phyloP scores from a whole-genome alignment of 1,284 basidiomycete genomes.

The Trichosporon asahii region DNA sequence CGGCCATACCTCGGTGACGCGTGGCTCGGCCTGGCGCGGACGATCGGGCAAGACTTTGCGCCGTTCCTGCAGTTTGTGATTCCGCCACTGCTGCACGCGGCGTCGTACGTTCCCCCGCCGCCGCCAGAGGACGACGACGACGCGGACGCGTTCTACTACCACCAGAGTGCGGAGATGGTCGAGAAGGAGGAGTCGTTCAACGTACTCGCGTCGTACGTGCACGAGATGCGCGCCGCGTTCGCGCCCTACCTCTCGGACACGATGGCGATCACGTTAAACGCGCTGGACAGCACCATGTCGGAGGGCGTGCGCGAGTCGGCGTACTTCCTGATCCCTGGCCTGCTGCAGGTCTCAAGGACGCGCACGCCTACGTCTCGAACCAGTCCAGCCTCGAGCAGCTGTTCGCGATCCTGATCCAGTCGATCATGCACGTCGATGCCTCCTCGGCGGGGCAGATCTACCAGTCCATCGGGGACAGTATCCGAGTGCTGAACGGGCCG shows the following conservation, averaged over 20 bases:
- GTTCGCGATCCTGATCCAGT: constrained; percentile 64
- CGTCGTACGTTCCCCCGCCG: constrained; percentile 56
- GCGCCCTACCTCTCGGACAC: constrained; percentile 68
- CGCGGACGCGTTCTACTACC: constrained; percentile 50
- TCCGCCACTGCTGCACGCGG: constrained; percentile 68
- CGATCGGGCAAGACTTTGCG: constrained; percentile 69
- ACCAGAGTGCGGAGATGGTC: constrained; percentile 66
- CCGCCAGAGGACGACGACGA: constrained; percentile 53
- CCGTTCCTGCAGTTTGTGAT: constrained; percentile 78
- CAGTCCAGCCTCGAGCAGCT: constrained; percentile 67
- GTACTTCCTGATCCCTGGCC: constrained; percentile 62
- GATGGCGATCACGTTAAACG: constrained; percentile 68
- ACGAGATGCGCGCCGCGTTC: constrained; percentile 64
- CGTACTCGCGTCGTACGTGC: constrained; percentile 73
- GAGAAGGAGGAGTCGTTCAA: constrained; percentile 82
- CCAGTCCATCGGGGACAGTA: constrained; percentile 67
- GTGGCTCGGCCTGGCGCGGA: constrained; percentile 13
- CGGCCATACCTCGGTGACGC: constrained; percentile 33
- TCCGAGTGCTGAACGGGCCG: constrained; percentile 58
- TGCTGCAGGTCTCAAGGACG: constrained; percentile 65
- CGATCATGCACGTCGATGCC: constrained; percentile 62
- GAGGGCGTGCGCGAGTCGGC: constrained; percentile 68
- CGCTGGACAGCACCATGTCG: constrained; percentile 70
- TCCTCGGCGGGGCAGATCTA: constrained; percentile 60
- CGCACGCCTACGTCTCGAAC: constrained; percentile 61